phyloP scores from a whole-genome alignment of 306 rosid species.

The Lupinus albus region DNA sequence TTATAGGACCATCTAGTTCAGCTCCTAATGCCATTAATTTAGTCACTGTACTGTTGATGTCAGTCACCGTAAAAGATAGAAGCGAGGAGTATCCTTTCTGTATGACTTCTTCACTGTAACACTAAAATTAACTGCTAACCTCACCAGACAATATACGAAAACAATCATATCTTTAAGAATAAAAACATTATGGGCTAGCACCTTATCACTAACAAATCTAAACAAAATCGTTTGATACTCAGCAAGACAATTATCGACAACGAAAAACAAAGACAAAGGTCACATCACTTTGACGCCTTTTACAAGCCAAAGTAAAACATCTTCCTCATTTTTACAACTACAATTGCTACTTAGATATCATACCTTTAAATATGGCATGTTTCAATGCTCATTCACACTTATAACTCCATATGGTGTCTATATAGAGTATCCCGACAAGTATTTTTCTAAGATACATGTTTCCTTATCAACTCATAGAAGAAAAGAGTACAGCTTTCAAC shows the following conservation, averaged over 20 bases:
- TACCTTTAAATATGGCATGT: too few species aligned
- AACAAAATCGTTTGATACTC: not conserved
- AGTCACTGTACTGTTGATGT: conserved; percentile 60
- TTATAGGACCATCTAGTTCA: conserved; percentile 81
- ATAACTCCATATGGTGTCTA: too few species aligned
- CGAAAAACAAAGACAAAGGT: not conserved
- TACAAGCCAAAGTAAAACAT: not conserved
- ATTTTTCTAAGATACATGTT: not conserved
- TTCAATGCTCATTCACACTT: too few species aligned
- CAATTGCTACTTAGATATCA: too few species aligned
- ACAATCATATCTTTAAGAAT: not conserved
- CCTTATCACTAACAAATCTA: not conserved
- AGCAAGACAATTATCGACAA: not conserved
- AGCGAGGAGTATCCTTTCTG: conserved; percentile 73
- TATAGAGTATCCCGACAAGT: too few species aligned
- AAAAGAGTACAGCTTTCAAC: too few species aligned
- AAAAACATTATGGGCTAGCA: not conserved
- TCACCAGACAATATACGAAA: conserved; percentile 26
- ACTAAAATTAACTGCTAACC: conserved; percentile 33
- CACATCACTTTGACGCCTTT: not conserved
- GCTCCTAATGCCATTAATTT: conserved; percentile 77
- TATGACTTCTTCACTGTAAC: conserved; percentile 60
- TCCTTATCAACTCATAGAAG: not conserved
- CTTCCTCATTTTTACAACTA: too few species aligned
- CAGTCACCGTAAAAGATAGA: conserved; percentile 74